Evolutionary conservation across 495 filamentous ascomycete genomes (phyloP), one percentile per base, ranked within the genome.

Genomic region (Xylaria longipes): DNA sequence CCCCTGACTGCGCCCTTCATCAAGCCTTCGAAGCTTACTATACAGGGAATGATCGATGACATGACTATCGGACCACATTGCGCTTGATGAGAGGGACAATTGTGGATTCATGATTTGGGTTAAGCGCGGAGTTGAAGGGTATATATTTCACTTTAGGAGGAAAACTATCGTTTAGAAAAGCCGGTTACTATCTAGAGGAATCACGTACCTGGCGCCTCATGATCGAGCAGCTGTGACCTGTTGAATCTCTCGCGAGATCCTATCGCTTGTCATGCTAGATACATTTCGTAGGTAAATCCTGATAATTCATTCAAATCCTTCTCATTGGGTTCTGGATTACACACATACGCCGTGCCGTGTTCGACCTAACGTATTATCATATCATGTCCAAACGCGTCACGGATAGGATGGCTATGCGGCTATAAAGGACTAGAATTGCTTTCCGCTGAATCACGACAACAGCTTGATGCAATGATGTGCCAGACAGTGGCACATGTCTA

Each of bases 51-150:
- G 25, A 8, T n/a, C 17, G 41, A 45, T 43, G 39, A 6, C 41
- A 46, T 29, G 62, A 65, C 27, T 3, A 65, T 65, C 41, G 41
- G 9, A 48, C 62, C 27, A 65, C 27, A 48, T 48, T 22, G 61
- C 6, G 41, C 61, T 31, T 39, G 15, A 20, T 45, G n/a, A 7
- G 20, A 31, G 6, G 27, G 60, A 7, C 27, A 22, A 60, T 20
- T 37, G 20, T 6, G 33, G n/a, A 12, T n/a, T 60, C n/a, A 35
- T 60, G 15, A 60, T 60, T 35, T 60, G 4, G 6, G 27, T 37
- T n/a, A 37, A 60, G 57, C 57, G 17, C 27, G 57, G 57, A 60
- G 57, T 60, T 60, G 3, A 35, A 37, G 57, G 33, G 20, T 20
- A 60, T 6, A 37, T 35, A 37, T 60, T 31, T n/a, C 6, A 37